These are phyloP conservation scores for Nakazawaea ishiwadae DNA, from an alignment of 805 yeast genomes.

Conservation along the genomic window DNA sequence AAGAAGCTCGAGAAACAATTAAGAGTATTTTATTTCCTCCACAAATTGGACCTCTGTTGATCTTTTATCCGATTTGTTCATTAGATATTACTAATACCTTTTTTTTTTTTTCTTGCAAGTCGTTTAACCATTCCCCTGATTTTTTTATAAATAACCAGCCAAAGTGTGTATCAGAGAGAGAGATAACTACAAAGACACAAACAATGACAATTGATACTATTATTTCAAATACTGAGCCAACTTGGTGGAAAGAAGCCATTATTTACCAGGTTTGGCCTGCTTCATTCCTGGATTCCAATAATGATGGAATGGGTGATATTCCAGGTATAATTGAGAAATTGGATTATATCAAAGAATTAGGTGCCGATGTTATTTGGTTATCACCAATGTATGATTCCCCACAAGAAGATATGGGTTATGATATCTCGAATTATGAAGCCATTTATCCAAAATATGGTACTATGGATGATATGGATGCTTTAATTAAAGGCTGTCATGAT, in stretches of 20 bases:
- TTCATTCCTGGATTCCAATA: constrained; percentile 52
- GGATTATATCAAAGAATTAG: constrained; percentile 46
- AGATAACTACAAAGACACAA: neutral
- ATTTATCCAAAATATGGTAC: constrained; percentile 52
- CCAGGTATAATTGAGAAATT: constrained; percentile 47
- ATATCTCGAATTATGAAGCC: constrained; percentile 48
- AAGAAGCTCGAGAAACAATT: too few relatives aligned
- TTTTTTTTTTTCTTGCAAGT: too few relatives aligned
- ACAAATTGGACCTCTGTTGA: too few relatives aligned
- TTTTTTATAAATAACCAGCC: too few relatives aligned
- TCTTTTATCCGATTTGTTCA: too few relatives aligned
- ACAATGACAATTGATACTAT: neutral
- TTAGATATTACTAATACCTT: too few relatives aligned
- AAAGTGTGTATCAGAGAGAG: too few relatives aligned
- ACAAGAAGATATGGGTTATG: constrained; percentile 61
- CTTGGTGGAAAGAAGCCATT: constrained; percentile 55
- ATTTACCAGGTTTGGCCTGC: constrained; percentile 62
- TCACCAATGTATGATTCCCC: constrained; percentile 58
- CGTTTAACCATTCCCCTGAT: too few relatives aligned
- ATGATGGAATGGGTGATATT: constrained; percentile 56
- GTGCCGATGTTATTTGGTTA: constrained; percentile 51
- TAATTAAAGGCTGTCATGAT: constrained; percentile 41
- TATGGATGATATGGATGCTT: constrained; percentile 43
- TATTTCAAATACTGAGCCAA: constrained; percentile 11
- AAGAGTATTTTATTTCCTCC: too few relatives aligned